Percentiles rank a stretch among this genome's conserved stretches.
These are phyloP conservation scores for Nitzschia inconspicua DNA, from an alignment of 108 stramenopile genomes.

Conservation along the genomic window DNA sequence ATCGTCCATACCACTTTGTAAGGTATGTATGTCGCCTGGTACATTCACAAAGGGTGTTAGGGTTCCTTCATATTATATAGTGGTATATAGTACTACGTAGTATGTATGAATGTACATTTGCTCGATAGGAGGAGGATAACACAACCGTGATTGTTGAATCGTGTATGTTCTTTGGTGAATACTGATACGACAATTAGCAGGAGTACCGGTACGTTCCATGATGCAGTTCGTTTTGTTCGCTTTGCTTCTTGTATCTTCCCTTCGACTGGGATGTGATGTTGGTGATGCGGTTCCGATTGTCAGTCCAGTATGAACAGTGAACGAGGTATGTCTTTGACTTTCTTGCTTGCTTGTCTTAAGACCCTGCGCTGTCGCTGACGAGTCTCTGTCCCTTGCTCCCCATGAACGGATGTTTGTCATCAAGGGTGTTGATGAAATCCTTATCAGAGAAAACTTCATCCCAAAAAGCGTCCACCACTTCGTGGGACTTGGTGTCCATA, in stretches of 20 bases:
- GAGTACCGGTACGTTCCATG: constrained; percentile 22
- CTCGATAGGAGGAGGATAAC: no score
- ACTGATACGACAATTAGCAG: background rate
- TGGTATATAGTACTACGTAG: no score
- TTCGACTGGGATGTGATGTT: constrained; percentile 35
- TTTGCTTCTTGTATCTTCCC: constrained; percentile 7
- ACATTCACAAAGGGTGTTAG: no score
- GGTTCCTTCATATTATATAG: no score
- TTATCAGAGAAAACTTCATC: background rate
- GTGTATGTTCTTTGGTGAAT: no score
- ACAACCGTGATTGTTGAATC: no score
- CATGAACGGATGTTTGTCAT: constrained; percentile 26
- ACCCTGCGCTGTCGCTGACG: constrained; percentile 9
- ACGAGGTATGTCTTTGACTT: constrained; percentile 23
- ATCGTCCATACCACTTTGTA: no score
- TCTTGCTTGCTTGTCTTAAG: constrained; percentile 3
- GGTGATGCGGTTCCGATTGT: constrained; percentile 26
- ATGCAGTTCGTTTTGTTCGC: background rate
- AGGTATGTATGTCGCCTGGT: no score
- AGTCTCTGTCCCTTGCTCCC: constrained; percentile 11
- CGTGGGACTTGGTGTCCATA: background rate
- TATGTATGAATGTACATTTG: no score
- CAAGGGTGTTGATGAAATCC: constrained; percentile 15
- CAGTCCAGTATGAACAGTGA: constrained; percentile 6
- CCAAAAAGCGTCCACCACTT: background rate